These are phyloP conservation scores for Glycine latifolia DNA, from an alignment of 306 rosid genomes.

Conservation along the genomic window DNA sequence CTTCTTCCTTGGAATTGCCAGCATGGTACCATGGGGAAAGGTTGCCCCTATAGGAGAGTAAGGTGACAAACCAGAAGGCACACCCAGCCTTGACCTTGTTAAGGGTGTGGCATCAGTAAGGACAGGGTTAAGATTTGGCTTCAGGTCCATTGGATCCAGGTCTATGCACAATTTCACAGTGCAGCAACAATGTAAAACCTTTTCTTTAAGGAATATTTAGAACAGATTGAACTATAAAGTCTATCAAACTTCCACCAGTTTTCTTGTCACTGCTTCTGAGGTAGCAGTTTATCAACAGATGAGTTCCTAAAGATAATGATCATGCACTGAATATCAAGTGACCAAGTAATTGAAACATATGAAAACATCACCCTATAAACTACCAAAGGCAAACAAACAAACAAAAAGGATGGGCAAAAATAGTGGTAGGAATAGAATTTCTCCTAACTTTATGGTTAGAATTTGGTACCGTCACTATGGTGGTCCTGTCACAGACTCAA, in stretches of 20 bases:
- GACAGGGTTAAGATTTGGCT: slow-evolving; percentile 71
- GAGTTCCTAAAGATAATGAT: slow-evolving; percentile 53
- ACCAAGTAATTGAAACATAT: slow-evolving; percentile 33
- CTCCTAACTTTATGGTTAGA: neutral
- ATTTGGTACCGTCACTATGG: slow-evolving; percentile 4
- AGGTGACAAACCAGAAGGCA: slow-evolving; percentile 64
- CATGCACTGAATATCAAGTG: slow-evolving; percentile 32
- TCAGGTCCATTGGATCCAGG: slow-evolving; percentile 94
- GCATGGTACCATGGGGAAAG: slow-evolving; percentile 54
- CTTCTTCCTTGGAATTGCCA: slow-evolving; percentile 83
- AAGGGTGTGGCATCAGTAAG: slow-evolving; percentile 80
- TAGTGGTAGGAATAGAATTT: slow-evolving; percentile 5
- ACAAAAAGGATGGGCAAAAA: neutral
- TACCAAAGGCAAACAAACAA: slow-evolving; percentile 1
- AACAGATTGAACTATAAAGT: slow-evolving; percentile 10
- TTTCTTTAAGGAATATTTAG: slow-evolving; percentile 15
- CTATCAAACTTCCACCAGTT: slow-evolving; percentile 45
- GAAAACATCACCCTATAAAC: slow-evolving; percentile 43
- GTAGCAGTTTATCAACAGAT: slow-evolving; percentile 31
- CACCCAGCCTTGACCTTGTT: slow-evolving; percentile 73
- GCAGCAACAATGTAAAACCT: slow-evolving; percentile 40
- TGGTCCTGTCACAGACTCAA: slow-evolving; percentile 27
- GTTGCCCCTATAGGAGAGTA: slow-evolving; percentile 68
- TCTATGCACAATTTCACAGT: slow-evolving; percentile 44
- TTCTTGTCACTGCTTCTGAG: slow-evolving; percentile 58